Conservation (phyloP, 2,329 filamentous ascomycete genomes). For the Aspergillus texensis region DNA sequence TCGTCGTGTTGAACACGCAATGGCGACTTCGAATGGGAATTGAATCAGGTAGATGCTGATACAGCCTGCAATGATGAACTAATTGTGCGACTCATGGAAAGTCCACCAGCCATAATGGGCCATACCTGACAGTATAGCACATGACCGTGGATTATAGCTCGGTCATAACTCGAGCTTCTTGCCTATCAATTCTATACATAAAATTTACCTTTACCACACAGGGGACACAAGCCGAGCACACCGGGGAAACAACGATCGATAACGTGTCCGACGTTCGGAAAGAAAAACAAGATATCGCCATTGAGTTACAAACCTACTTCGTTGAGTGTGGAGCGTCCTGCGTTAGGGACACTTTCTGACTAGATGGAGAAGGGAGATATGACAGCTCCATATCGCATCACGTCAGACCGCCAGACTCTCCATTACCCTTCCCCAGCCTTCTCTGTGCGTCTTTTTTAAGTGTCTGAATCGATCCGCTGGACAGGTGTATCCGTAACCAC, state of each 20-base stretch:
- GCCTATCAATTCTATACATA: not conserved
- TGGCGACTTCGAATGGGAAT: not conserved
- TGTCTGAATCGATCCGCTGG: not conserved
- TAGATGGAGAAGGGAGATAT: slow-evolving; percentile 13
- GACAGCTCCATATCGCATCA: slow-evolving; percentile 19
- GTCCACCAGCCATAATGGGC: not conserved
- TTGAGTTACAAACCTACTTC: not conserved
- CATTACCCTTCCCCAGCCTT: not conserved
- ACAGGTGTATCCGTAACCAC: not conserved
- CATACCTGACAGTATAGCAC: not conserved
- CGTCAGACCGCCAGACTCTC: slow-evolving; percentile 7
- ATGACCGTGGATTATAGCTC: not conserved
- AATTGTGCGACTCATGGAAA: not conserved
- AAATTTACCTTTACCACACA: not conserved
- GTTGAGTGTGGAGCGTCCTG: slow-evolving; percentile 11
- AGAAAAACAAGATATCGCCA: not conserved
- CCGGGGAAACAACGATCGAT: not conserved
- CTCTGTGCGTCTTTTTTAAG: not conserved
- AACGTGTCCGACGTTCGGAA: not conserved
- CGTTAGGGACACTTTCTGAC: not conserved
- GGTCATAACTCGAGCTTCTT: not conserved
- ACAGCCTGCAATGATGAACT: not conserved
- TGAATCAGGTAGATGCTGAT: not conserved
- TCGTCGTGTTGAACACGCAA: not conserved
- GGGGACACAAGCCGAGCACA: not conserved